Evolutionary conservation across 805 yeast genomes (phyloP).

Genomic region (Sugiyamaella americana): DNA sequence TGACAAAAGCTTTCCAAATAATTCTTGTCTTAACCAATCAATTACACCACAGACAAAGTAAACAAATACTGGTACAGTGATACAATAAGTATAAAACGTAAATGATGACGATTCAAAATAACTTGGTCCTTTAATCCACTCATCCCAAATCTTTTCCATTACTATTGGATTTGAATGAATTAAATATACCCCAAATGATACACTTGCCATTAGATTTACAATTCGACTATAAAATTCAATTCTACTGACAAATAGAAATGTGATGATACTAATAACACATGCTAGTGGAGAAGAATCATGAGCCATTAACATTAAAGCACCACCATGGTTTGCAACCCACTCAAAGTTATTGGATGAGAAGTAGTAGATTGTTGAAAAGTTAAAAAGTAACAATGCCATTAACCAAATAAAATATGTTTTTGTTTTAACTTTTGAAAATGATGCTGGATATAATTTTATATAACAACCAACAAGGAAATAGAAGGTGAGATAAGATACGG

Average conservation of each 20-base stretch:
- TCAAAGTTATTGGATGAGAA: neutral
- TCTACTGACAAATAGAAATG: neutral
- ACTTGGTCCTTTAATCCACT: constrained; percentile 2
- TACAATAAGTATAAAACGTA: neutral
- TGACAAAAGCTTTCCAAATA: no score
- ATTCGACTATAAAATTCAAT: constrained; percentile 1
- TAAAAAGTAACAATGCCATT: neutral
- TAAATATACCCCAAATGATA: constrained; percentile 4
- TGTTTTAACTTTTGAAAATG: neutral
- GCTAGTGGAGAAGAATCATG: constrained; percentile 2
- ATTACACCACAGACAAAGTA: neutral
- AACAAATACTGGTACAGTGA: neutral
- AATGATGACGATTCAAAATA: neutral
- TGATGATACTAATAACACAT: neutral
- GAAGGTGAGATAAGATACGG: neutral
- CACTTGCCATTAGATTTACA: constrained; percentile 2
- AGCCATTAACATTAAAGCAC: neutral
- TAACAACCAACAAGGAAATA: constrained; percentile 1
- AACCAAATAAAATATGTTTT: neutral
- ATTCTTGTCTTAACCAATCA: constrained; percentile 1
- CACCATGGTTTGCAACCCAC: constrained; percentile 4
- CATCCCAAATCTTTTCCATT: constrained; percentile 1
- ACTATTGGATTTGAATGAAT: constrained; percentile 4
- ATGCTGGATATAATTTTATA: neutral
- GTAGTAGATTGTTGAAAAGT: neutral